phyloP scores from a whole-genome alignment of 805 yeast species.

The Starmerella geochares region DNA sequence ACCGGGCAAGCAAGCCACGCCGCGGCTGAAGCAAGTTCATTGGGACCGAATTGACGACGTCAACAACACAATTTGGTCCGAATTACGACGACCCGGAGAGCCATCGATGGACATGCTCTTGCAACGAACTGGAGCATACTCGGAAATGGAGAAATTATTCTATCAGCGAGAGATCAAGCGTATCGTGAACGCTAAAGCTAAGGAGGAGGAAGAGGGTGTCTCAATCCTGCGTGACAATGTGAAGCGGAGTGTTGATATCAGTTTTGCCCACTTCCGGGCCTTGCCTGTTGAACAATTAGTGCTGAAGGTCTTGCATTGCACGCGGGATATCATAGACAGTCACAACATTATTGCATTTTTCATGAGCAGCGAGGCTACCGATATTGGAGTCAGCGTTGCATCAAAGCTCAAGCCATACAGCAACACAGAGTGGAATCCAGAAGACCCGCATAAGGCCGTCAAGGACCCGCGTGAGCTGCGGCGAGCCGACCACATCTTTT shows the following conservation, averaged over 20 bases:
- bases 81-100: slow-evolving; percentile 35
- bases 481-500: slow-evolving; percentile 73
- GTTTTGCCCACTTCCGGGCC: slow-evolving; percentile 65
- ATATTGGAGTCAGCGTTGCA: slow-evolving; percentile 59
- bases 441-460: slow-evolving; percentile 39
- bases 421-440: slow-evolving; percentile 46
- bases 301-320: slow-evolving; percentile 63
- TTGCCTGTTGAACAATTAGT: slow-evolving; percentile 58
- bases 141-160: slow-evolving; percentile 75
- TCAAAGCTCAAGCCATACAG: slow-evolving; percentile 73
- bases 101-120: slow-evolving; percentile 55
- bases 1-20: slow-evolving; percentile 2
- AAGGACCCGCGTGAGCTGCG: slow-evolving; percentile 70
- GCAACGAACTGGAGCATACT: slow-evolving; percentile 64
- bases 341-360: slow-evolving; percentile 75
- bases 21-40: slow-evolving; percentile 77
- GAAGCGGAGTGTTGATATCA: slow-evolving; percentile 91
- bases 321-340: slow-evolving; percentile 56
- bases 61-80: slow-evolving; percentile 76
- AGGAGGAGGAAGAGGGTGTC: slow-evolving; percentile 42
- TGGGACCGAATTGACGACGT: slow-evolving; percentile 90
- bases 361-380: slow-evolving; percentile 61
- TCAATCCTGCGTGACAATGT: slow-evolving; percentile 71
- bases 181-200: slow-evolving; percentile 37
- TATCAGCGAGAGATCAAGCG: slow-evolving; percentile 66